phyloP scores from a whole-genome alignment of 139 green algal genomes.

The Ulvella scutata region DNA sequence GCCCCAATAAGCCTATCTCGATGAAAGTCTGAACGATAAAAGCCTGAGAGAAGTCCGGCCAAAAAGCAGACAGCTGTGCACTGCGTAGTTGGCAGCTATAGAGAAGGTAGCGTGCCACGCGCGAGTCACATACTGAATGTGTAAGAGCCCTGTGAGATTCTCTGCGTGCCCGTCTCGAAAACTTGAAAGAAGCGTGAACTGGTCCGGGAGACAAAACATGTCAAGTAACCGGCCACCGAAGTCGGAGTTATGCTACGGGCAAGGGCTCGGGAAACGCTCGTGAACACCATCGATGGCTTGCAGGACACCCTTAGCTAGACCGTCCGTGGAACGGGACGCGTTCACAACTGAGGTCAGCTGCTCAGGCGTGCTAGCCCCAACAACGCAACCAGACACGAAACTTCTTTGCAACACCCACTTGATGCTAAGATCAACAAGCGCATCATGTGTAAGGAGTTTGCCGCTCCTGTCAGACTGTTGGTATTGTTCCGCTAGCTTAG shows the following conservation, averaged over 20 bases:
- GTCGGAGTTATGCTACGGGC: not conserved
- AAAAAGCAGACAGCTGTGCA: too few species aligned
- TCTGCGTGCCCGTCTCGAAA: too few species aligned
- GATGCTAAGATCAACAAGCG: not conserved
- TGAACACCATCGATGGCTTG: not conserved
- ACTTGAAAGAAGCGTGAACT: too few species aligned
- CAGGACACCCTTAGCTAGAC: not conserved
- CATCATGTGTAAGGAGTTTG: not conserved
- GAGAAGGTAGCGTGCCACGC: too few species aligned
- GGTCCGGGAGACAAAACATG: too few species aligned
- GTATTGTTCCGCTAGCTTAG: not conserved
- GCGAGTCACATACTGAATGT: too few species aligned
- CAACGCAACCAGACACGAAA: not conserved
- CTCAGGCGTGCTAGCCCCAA: not conserved
- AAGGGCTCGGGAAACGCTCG: not conserved
- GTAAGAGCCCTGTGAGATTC: too few species aligned
- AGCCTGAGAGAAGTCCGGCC: too few species aligned
- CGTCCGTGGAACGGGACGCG: not conserved
- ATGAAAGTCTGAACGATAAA: too few species aligned
- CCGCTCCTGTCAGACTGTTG: not conserved
- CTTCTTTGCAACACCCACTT: not conserved
- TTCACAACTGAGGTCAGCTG: not conserved
- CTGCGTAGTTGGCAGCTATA: too few species aligned
- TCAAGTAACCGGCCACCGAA: too few species aligned
- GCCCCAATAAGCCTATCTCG: too few species aligned